A percentile compares a stretch with the other conserved stretches of the same genome.
Evolutionary conservation across 345 rosid genomes (phyloP).

Genomic region (Acer campestre): DNA sequence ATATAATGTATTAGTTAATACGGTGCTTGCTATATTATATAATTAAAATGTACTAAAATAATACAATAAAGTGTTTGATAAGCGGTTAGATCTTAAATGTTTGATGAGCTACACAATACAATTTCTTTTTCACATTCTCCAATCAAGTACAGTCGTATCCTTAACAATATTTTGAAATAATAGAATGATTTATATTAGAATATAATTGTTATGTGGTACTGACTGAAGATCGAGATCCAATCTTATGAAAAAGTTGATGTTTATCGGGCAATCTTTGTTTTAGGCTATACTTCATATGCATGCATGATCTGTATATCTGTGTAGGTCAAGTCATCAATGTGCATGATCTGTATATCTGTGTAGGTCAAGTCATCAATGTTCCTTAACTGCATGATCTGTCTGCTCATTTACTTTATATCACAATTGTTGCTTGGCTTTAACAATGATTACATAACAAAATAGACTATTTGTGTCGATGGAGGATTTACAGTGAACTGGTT

Average conservation of each 20-base stretch:
- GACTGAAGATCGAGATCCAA: not conserved
- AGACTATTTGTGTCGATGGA: slow-evolving; percentile 67
- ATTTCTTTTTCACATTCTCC: not conserved
- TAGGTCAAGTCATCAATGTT: too few species aligned
- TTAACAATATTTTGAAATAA: not conserved
- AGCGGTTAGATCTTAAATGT: too few species aligned
- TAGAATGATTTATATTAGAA: not conserved
- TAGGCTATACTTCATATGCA: not conserved
- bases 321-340: not conserved
- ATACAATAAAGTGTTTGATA: too few species aligned
- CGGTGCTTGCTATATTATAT: too few species aligned
- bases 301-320: not conserved
- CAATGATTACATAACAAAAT: slow-evolving; percentile 30
- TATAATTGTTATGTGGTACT: not conserved
- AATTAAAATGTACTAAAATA: too few species aligned
- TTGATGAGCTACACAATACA: too few species aligned
- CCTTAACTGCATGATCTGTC: not conserved
- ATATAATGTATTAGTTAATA: too few species aligned
- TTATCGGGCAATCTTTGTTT: not conserved
- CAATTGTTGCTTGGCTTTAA: too few species aligned
- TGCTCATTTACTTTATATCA: too few species aligned
- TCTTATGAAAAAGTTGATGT: not conserved
- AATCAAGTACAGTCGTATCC: not conserved
- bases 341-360: too few species aligned
- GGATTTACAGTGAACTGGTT: slow-evolving; percentile 68